These are phyloP conservation scores for Diaporthe destruens DNA, from an alignment of 2,329 filamentous ascomycete species.

Conservation along the genomic window DNA sequence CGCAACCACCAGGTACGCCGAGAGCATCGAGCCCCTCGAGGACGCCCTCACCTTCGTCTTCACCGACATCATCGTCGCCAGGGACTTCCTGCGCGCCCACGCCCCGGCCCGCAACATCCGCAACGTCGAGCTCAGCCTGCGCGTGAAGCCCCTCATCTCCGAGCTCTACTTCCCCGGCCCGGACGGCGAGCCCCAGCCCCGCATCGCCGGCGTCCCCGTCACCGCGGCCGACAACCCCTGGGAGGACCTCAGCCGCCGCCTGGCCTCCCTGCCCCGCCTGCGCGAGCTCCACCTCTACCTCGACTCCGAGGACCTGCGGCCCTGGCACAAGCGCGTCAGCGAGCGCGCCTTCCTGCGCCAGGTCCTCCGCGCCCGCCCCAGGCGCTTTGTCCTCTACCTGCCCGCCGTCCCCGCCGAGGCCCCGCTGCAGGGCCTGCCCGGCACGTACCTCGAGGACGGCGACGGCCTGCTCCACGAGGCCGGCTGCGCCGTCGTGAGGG, in stretches of 20 bases:
- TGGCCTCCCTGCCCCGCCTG: conserved; percentile 43
- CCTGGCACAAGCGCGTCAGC: conserved; percentile 48
- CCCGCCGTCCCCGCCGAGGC: conserved; percentile 43
- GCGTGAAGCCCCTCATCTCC: conserved; percentile 45
- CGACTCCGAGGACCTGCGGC: conserved; percentile 48
- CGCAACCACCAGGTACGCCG: conserved; percentile 46
- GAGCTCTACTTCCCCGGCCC: conserved; percentile 47
- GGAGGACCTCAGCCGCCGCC: conserved; percentile 46
- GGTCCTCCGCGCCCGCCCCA: conserved; percentile 43
- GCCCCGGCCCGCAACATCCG: conserved; percentile 37
- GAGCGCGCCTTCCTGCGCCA: conserved; percentile 47
- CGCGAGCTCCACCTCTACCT: conserved; percentile 48
- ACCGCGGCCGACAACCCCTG: conserved; percentile 46
- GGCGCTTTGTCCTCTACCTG: conserved; percentile 45
- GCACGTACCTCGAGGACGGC: conserved; percentile 43
- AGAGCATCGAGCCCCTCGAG: conserved; percentile 46
- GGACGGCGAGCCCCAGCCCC: conserved; percentile 39
- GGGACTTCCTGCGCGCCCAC: conserved; percentile 45
- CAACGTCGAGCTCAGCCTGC: conserved; percentile 48
- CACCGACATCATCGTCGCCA: conserved; percentile 45
- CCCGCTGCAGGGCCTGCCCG: conserved; percentile 35
- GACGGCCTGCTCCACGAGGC: conserved; percentile 15
- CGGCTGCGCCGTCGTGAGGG: conserved; percentile 45
- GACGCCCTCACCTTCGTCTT: conserved; percentile 48
- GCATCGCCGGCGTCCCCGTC: conserved; percentile 41